Evolutionary conservation across 2,329 filamentous ascomycete species (phyloP).

Genomic region (Cytospora mali): DNA sequence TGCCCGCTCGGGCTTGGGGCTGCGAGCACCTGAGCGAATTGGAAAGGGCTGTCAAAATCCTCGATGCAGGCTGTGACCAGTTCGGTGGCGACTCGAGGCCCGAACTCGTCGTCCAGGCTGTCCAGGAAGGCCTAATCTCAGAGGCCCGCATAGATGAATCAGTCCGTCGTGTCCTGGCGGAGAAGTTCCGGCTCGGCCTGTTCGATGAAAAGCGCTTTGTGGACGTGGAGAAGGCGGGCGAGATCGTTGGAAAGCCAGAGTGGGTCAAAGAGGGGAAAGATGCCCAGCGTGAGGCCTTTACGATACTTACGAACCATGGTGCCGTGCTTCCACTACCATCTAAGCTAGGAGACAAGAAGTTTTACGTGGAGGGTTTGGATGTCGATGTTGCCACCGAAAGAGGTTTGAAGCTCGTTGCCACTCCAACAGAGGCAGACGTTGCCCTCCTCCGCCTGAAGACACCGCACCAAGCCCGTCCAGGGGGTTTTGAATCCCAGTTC

Average conservation of each 20-base stretch:
- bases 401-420: conserved; percentile 38
- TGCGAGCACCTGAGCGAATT: conserved; percentile 47
- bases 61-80: conserved; percentile 56
- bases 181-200: conserved; percentile 55
- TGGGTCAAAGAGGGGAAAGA: conserved; percentile 43
- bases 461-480: conserved; percentile 44
- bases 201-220: conserved; percentile 57
- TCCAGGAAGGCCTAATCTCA: conserved; percentile 43
- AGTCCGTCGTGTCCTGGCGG: conserved; percentile 47
- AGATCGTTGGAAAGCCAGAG: conserved; percentile 47
- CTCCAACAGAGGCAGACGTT: conserved; percentile 43
- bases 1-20: conserved; percentile 54
- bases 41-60: conserved; percentile 45
- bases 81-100: conserved; percentile 53
- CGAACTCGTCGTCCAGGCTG: conserved; percentile 52
- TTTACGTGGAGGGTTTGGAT: conserved; percentile 34
- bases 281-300: conserved; percentile 37
- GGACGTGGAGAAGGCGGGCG: conserved; percentile 45
- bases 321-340: conserved; percentile 5
- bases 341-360: neutral
- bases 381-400: conserved; percentile 27
- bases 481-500: conserved; percentile 44
- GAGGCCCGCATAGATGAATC: conserved; percentile 50
- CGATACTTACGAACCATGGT: conserved; percentile 31
- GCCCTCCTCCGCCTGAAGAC: conserved; percentile 44